A percentile compares a stretch with the other conserved stretches of the same genome.
Evolutionary conservation across 352 stramenopile species (phyloP).

Genomic region (Thalassiosira sp.): DNA sequence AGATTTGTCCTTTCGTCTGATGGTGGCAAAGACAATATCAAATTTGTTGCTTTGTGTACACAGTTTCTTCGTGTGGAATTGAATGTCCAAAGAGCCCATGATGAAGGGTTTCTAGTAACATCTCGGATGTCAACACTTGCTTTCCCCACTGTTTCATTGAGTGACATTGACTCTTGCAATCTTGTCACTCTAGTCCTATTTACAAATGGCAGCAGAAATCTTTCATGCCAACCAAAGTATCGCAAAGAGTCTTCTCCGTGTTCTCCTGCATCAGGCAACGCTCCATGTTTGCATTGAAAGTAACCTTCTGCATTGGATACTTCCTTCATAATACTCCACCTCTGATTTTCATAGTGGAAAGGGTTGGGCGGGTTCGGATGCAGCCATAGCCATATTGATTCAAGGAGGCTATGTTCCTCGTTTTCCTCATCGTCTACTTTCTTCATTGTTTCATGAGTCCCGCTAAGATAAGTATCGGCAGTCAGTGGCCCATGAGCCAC

Average conservation of each 20-base stretch:
- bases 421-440: slow-evolving; percentile 26
- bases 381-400: neutral
- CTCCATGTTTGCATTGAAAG: slow-evolving; percentile 49
- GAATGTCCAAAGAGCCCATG: slow-evolving; percentile 40
- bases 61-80: slow-evolving; percentile 41
- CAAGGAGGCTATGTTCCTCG: slow-evolving; percentile 2
- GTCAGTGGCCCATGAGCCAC: slow-evolving; percentile 43
- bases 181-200: slow-evolving; percentile 35
- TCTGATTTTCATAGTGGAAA: slow-evolving; percentile 35
- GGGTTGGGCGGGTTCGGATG: neutral
- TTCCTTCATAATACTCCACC: slow-evolving; percentile 36
- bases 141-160: neutral
- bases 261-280: slow-evolving; percentile 37
- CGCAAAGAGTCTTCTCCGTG: slow-evolving; percentile 36
- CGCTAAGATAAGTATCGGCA: slow-evolving; percentile 35
- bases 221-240: slow-evolving; percentile 48
- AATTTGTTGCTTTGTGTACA: slow-evolving; percentile 36
- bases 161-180: slow-evolving; percentile 12
- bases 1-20: slow-evolving; percentile 26
- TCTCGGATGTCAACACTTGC: neutral
- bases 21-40: slow-evolving; percentile 27
- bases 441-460: slow-evolving; percentile 36
- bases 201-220: slow-evolving; percentile 41
- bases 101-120: slow-evolving; percentile 9
- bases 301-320: slow-evolving; percentile 29